Conservation (phyloP, 1,284 basidiomycete species). For the Ganoderma multipileum region DNA sequence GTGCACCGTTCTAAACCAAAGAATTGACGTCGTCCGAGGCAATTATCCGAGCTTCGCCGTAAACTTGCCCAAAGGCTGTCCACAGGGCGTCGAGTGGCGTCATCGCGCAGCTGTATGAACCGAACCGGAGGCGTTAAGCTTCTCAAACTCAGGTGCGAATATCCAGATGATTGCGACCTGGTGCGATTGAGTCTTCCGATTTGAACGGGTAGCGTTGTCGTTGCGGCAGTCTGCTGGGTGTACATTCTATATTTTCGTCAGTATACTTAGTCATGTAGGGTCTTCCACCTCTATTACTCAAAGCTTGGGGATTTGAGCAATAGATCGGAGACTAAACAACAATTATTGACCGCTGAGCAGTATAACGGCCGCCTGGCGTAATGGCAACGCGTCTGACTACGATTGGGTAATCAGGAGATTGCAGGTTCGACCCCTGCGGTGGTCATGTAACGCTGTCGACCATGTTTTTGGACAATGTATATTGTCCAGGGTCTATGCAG, state of each 20-base stretch:
- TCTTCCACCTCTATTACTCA: too few species aligned
- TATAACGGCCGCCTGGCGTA: constrained; percentile 17
- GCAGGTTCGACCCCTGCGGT: constrained; percentile 58
- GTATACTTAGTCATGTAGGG: not conserved
- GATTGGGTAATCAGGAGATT: constrained; percentile 50
- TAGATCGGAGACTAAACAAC: too few species aligned
- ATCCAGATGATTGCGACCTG: not conserved
- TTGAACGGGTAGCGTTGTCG: not conserved
- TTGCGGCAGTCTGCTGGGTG: not conserved
- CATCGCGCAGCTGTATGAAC: not conserved
- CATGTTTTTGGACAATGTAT: too few species aligned
- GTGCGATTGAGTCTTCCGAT: not conserved
- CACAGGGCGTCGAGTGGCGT: not conserved
- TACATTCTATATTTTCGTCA: not conserved
- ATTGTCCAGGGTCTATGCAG: too few species aligned
- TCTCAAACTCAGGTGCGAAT: not conserved
- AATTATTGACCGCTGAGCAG: too few species aligned
- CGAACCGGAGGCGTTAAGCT: not conserved
- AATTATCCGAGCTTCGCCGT: too few species aligned
- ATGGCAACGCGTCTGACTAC: constrained; percentile 26
- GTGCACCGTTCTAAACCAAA: not conserved
- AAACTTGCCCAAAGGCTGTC: too few species aligned
- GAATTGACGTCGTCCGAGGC: not conserved
- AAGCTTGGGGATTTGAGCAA: too few species aligned
- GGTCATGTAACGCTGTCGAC: too few species aligned